Evolutionary conservation across 257 asterid genomes (phyloP).

Genomic region (Nicotiana benthamiana): DNA sequence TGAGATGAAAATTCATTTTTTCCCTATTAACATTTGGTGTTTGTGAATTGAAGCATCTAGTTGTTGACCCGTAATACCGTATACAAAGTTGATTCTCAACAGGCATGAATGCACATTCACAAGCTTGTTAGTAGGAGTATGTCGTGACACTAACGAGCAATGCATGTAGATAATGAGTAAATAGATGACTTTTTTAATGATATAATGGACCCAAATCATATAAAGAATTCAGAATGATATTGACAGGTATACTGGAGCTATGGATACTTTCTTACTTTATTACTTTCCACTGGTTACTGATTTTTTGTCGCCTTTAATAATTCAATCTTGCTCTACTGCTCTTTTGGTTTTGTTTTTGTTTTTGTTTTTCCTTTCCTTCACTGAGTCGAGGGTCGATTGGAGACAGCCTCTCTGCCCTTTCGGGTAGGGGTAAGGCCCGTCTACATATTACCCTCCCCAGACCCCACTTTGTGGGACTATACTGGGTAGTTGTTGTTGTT

Average conservation of each 20-base stretch:
- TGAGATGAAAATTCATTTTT: conserved; percentile 5
- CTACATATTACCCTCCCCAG: too few relatives aligned
- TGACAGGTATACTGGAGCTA: neutral
- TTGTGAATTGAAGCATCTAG: neutral
- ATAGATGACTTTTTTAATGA: neutral
- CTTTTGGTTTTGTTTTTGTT: too few relatives aligned
- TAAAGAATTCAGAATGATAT: neutral
- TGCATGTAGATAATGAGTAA: neutral
- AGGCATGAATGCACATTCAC: neutral
- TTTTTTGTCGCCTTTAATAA: neutral
- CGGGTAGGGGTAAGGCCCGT: too few relatives aligned
- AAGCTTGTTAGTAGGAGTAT: neutral
- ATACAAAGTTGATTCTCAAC: neutral
- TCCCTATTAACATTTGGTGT: neutral
- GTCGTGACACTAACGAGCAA: neutral
- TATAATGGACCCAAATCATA: neutral
- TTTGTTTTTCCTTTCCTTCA: too few relatives aligned
- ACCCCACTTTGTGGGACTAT: too few relatives aligned
- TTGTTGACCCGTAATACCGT: neutral
- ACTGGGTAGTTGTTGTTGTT: too few relatives aligned
- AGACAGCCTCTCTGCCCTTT: too few relatives aligned
- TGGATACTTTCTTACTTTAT: neutral
- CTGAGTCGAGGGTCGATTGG: too few relatives aligned
- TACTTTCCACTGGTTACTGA: neutral
- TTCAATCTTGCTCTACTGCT: neutral